Evolutionary conservation across 108 stramenopile species (phyloP), one percentile per base, ranked within the genome.

Genomic region (Thalassiosira profunda): DNA sequence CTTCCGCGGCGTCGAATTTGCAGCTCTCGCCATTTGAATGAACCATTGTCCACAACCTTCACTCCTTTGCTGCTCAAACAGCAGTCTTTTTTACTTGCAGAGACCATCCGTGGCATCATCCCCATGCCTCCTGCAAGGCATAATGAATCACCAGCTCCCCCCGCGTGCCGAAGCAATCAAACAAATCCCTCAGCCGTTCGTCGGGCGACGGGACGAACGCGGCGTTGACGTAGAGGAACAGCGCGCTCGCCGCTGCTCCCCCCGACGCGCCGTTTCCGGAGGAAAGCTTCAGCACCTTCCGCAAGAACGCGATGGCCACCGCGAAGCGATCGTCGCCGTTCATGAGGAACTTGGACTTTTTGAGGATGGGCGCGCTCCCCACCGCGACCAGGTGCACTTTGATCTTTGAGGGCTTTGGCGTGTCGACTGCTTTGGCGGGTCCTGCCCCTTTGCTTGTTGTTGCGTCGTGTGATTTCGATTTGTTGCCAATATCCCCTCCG

Each of bases 101-200:
- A n/a, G n/a, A n/a, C n/a, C n/a, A n/a, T n/a, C n/a, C n/a, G n/a
- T n/a, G n/a, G n/a, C n/a, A n/a, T 49, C 49, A 91, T 36, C 89
- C 92, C 89, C 89, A 96, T 12, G 95, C 92, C 73, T 93, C 91
- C 70, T 93, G 88, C 69, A 96, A 70, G 76, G 90, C 89, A 60
- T 96, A 96, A 60, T 96, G 90, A 31, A 96, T 68, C 4, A 91
- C 81, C 31, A 96, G 73, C 79, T 96, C 92, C 11, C 81, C 92
- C 49, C 90, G 75, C 38, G 83, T 76, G 28, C 81, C 82, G 63
- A 93, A 96, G 52, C 82, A 84, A 70, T 90, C 90, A 47, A 83
- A 58, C 15, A 96, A 63, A 62, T 93, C 92, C 1, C 87, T 82
- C 25, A 96, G 64, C 17, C 74, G 21, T 67, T 88, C 84, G 48